These are phyloP conservation scores for Fusarium temperatum DNA, from an alignment of 2,329 filamentous ascomycete genomes.

Conservation along the genomic window DNA sequence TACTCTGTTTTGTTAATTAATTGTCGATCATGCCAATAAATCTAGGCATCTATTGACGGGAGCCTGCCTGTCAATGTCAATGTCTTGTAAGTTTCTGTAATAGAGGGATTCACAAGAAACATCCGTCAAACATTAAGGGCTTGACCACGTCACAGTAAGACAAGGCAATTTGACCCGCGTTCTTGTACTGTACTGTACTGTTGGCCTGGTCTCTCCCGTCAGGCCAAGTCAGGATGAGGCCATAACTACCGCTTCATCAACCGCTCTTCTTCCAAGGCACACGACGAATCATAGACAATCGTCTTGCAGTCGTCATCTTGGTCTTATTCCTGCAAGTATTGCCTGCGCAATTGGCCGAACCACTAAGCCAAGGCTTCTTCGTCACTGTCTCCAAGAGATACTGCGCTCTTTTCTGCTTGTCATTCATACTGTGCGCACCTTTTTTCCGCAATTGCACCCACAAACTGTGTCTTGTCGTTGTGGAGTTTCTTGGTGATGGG, in stretches of 20 bases:
- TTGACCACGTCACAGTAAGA: slow-evolving; percentile 19
- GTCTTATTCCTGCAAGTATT: slow-evolving; percentile 18
- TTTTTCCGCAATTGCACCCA: slow-evolving; percentile 1
- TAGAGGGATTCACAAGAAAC: slow-evolving; percentile 21
- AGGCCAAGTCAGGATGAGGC: background rate
- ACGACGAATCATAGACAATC: background rate
- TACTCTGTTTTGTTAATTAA: background rate
- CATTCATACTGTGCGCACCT: slow-evolving; percentile 32
- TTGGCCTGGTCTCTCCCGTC: background rate
- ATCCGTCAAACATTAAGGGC: background rate
- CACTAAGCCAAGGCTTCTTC: slow-evolving; percentile 10
- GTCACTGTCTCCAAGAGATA: background rate
- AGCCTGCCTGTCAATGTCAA: background rate
- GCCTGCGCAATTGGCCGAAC: slow-evolving; percentile 13
- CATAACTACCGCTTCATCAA: slow-evolving; percentile 5
- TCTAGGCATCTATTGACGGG: slow-evolving; percentile 25
- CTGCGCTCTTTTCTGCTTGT: background rate
- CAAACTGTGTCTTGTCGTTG: slow-evolving; percentile 15
- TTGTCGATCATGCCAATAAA: background rate
- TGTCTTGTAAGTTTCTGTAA: background rate
- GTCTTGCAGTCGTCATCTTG: slow-evolving; percentile 13
- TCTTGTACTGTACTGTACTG: slow-evolving; percentile 8
- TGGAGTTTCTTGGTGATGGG: slow-evolving; percentile 19
- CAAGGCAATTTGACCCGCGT: background rate
- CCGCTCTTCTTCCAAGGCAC: background rate